Conservation (phyloP, 1,284 basidiomycete genomes). For the Omphalotus olearius region DNA sequence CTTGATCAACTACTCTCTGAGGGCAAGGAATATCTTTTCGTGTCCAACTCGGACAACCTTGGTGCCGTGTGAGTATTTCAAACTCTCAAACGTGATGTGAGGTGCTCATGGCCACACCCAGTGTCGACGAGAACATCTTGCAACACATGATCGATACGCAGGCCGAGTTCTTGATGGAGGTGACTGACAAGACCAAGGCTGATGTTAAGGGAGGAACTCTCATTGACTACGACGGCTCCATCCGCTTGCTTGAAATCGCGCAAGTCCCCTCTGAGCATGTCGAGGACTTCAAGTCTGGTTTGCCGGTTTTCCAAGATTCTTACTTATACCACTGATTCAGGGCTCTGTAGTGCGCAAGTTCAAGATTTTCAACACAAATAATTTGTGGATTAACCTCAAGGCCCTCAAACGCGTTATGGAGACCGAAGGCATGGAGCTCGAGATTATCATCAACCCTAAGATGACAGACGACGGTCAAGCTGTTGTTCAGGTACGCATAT, state of each 20-base stretch:
- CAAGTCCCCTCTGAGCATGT: constrained; percentile 98
- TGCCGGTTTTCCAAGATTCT: constrained; percentile 6
- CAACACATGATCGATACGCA: constrained; percentile 89
- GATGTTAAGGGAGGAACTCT: constrained; percentile 99
- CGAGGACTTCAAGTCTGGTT: constrained; percentile 94
- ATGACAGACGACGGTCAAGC: constrained; percentile 83
- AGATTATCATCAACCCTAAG: constrained; percentile 96
- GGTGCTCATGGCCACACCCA: constrained; percentile 21
- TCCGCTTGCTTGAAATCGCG: constrained; percentile 96
- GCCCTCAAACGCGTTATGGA: constrained; percentile 96
- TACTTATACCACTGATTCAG: constrained; percentile 9
- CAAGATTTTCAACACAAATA: constrained; percentile 98
- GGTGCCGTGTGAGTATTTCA: constrained; percentile 84
- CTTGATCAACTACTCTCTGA: constrained; percentile 92
- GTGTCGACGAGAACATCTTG: constrained; percentile 79
- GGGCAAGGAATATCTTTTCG: constrained; percentile 99
- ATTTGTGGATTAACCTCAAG: constrained; percentile 93
- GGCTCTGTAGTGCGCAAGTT: constrained; percentile 78
- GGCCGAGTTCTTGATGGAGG: constrained; percentile 96
- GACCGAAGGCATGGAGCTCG: constrained; percentile 85
- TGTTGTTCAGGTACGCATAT: constrained; percentile 58
- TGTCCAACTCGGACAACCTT: constrained; percentile 99
- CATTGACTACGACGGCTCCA: constrained; percentile 93
- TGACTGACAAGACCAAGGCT: constrained; percentile 99
- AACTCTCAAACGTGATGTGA: constrained; percentile 12